Base-by-base conservation (phyloP, 768 basidiomycete species). In the Russula earlei region DNA sequence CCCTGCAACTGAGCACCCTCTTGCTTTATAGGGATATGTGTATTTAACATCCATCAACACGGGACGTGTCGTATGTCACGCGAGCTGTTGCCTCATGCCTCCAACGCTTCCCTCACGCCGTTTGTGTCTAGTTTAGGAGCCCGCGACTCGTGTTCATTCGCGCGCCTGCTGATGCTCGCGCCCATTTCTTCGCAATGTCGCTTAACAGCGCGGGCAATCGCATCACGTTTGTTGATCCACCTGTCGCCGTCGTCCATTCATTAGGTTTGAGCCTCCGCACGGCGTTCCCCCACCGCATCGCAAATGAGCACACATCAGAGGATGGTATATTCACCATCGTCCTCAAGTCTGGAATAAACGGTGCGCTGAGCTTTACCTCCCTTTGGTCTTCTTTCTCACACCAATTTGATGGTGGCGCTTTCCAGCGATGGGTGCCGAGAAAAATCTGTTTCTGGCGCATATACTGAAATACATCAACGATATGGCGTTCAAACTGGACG, bases 141-240 rank as follows among this genome's bases (percentile, higher is more conserved):
- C 82, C 85, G 44, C 81, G 82, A 22, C 74, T 87, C n/a, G 71
- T 89, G 46, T 90, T 89, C 66, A 76, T 78, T 59, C 75, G 78
- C 40, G 72, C 73, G 20, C 66, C 69, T 27, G 72, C 75, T 9
- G 81, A 85, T 62, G 60, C 56, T 20, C 67, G 73, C 11, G 74
- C 79, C 0, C 70, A 76, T 45, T 85, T 87, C 67, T 88, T 90
- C 64, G 67, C 83, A 17, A 81, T 81, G 20, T 79, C 76, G 64
- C 75, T 88, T 62, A 83, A 84, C 38, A 74, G 76, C 47, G 72
- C 77, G 8, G 85, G 84, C 4, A 75, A 79, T 49, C 77, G 78
- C 50, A 65, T 87, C 50, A 70, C 70, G 9, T 66, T 79, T 20
- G 64, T 76, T 41, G 70, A 74, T 38, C 73, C 73, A 2, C 77